Evolutionary conservation across 2,329 filamentous ascomycete species (phyloP), one percentile per base, ranked within the genome.

Genomic region (Daldinia sp.): DNA sequence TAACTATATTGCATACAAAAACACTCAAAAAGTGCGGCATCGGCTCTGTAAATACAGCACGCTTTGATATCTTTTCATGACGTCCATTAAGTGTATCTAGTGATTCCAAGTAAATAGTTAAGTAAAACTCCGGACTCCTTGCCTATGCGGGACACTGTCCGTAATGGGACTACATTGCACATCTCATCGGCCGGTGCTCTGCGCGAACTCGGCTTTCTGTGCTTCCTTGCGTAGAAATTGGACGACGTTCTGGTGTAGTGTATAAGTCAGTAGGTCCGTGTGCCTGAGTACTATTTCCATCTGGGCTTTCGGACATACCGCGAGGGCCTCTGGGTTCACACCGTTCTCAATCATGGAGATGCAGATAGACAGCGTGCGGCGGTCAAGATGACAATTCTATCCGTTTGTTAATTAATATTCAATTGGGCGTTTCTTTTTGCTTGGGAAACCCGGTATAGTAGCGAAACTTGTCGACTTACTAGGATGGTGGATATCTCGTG

Each of bases 261-360:
- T 27, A 27, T 9, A 11, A 17, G 29, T 58, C 25, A 54, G 60
- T 49, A 19, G n/a, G 21, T 48, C 4, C 11, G 15, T 9, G 11
- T 41, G 6, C 1, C 19, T 41, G 2, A 17, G 11, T 37, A 41
- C 15, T 19, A 7, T 10, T 15, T 17, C 21, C 11, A 27, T 15
- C 19, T 48, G 4, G 23, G 13, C 29, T 51, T 11, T 50, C 8
- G 19, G 34, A 73, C 92, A 74, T 84, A 98, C 95, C 21, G 94
- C 94, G 29, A 99, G 82, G 1, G 94, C 95, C 76, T 98, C 94
- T 0, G 95, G 95, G 74, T 97, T 97, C 27, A 98, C 93, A 11
- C 95, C 95, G 74, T 97, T 97, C 79, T 99, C 95, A 71, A 99
- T 96, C 77, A 99, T 86, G 55, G 93, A 97, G 63, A 98, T 94